Conservation (phyloP, 202 grass and related monocot genomes). For the Cymbopogon flexuosus region DNA sequence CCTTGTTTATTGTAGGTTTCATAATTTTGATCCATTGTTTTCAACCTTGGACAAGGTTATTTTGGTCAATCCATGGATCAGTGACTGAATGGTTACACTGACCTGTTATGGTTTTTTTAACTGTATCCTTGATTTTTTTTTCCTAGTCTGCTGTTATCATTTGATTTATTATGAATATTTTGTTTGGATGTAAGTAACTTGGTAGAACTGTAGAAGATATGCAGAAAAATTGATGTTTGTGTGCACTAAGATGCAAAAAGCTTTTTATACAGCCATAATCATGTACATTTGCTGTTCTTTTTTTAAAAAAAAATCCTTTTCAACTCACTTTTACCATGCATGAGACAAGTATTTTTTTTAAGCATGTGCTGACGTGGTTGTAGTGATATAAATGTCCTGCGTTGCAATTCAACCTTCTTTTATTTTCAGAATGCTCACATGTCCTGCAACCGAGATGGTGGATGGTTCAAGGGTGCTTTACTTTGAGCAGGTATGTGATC, state of each 20-base stretch:
- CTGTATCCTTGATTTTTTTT: background rate
- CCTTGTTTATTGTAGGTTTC: background rate
- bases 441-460: slow-evolving; percentile 93
- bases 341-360: background rate
- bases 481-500: slow-evolving; percentile 70
- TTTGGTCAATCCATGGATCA: background rate
- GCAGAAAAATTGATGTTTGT: background rate
- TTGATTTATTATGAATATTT: background rate
- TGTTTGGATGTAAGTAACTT: background rate
- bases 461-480: slow-evolving; percentile 95
- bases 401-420: slow-evolving; percentile 15
- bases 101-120: background rate
- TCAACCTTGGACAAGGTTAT: background rate
- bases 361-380: background rate
- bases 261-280: background rate
- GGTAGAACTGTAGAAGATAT: background rate
- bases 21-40: background rate
- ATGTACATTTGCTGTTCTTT: background rate
- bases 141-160: background rate
- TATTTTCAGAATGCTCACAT: slow-evolving; percentile 68
- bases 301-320: background rate
- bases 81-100: background rate
- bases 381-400: background rate
- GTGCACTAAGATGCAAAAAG: background rate
- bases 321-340: background rate